A percentile compares a stretch with the other conserved stretches of the same genome.
Conservation (phyloP, 441 rosid species). For the Rhodomyrtus psidioides region DNA sequence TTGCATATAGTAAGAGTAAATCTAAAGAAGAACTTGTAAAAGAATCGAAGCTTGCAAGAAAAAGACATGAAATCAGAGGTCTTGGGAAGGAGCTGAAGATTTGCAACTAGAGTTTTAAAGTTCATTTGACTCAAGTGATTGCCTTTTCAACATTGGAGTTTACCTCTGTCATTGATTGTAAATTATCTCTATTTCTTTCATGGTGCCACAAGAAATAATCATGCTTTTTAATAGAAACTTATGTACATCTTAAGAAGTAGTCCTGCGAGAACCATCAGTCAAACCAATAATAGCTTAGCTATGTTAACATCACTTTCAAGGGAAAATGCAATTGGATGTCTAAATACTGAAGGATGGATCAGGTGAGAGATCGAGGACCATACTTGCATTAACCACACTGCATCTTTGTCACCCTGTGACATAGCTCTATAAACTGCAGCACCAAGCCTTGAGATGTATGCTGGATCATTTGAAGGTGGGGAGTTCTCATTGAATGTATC, state of each 20-base stretch:
- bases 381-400: slow-evolving; percentile 99
- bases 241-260: neutral
- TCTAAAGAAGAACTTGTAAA: neutral
- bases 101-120: neutral
- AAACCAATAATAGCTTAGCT: neutral
- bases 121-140: neutral
- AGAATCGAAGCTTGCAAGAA: neutral
- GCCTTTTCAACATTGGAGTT: neutral
- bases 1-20: neutral
- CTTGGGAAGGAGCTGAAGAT: neutral
- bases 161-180: neutral
- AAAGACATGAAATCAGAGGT: neutral
- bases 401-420: slow-evolving; percentile 80
- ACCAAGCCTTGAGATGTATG: slow-evolving; percentile 79
- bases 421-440: slow-evolving; percentile 91
- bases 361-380: slow-evolving; percentile 6
- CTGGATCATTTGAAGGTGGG: slow-evolving; percentile 82
- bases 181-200: neutral
- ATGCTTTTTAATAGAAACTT: neutral
- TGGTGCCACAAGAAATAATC: neutral
- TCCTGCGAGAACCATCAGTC: neutral
- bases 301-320: neutral
- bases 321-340: neutral
- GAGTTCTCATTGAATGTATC: slow-evolving; percentile 95
- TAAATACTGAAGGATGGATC: neutral